Conservation (phyloP, 805 yeast genomes). For the Kluyveromyces nonfermentans region DNA sequence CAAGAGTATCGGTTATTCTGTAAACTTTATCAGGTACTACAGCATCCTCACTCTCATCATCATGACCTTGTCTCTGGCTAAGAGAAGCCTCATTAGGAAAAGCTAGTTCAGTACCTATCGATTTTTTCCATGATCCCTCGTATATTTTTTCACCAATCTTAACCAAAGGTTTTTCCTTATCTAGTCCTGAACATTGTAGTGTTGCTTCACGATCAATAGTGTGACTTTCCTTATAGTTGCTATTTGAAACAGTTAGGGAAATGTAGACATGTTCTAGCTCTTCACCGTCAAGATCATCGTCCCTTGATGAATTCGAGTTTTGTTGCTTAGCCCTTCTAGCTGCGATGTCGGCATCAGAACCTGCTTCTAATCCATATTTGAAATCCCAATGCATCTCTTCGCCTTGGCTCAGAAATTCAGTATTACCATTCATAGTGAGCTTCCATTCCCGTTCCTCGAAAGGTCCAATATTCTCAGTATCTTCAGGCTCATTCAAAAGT, state of each 20-base stretch:
- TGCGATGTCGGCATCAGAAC: conserved; percentile 77
- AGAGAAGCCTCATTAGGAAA: conserved; percentile 22
- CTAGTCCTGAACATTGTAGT: conserved; percentile 49
- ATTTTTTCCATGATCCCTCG: conserved; percentile 65
- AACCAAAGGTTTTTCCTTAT: conserved; percentile 44
- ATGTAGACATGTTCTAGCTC: conserved; percentile 40
- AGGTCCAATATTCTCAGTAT: conserved; percentile 11
- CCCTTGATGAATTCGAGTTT: not conserved
- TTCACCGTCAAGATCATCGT: conserved; percentile 25
- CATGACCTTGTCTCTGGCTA: conserved; percentile 2
- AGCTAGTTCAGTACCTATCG: conserved; percentile 68
- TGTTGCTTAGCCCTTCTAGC: conserved; percentile 33
- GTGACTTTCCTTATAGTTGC: conserved; percentile 21
- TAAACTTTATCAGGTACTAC: conserved; percentile 20
- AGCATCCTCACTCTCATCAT: conserved; percentile 6
- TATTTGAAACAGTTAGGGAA: conserved; percentile 42
- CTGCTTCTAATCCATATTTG: conserved; percentile 70
- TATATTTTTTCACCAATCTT: conserved; percentile 51
- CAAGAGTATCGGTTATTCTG: conserved; percentile 22
- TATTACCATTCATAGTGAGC: conserved; percentile 59
- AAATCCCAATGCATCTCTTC: conserved; percentile 95
- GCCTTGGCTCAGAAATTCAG: conserved; percentile 62
- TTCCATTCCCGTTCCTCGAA: conserved; percentile 42
- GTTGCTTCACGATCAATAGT: conserved; percentile 32
- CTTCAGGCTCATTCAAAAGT: conserved; percentile 14